Base-by-base conservation (phyloP, 2,329 filamentous ascomycete species). In the Didymella sp. region DNA sequence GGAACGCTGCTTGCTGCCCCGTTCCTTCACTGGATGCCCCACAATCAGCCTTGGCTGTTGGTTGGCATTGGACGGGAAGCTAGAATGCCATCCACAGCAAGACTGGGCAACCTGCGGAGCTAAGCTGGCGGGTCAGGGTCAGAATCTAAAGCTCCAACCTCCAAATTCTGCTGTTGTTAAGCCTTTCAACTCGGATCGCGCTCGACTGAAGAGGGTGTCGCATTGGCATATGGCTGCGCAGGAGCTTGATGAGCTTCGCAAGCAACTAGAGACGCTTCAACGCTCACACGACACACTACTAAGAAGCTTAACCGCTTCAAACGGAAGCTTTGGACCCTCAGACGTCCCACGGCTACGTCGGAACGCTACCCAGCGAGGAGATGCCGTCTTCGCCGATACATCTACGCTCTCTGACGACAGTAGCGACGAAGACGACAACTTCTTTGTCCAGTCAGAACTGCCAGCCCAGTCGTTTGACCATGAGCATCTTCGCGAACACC, bases 401-500 rank as follows among this genome's bases (percentile, higher is more conserved):
- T 75, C 73, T 22, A 73, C 73, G 8, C 50, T 75, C 17, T 75
- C 73, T 24, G 72, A 73, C 35, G 69, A 72, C 53, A 74, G 66
- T 46, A 73, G 69, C 56, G 71, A 74, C 11, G 72, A 73, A 8
- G 73, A 76, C 49, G 72, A 73, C 9, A 72, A 73, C 7, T 74
- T 64, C 55, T 75, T 73, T 42, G 74, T 80, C 4, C 78, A 79
- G 58, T 66, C 68, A 15, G 69, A 76, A 15, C 63, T 83, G 19
- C 72, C 76, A 2, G 56, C 73, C 0, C 74, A 76, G 37, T 73
- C 67, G 4, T 79, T 77, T 58, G 73, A 79, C 40, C 75, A 80
- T 47, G 78, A 80, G 50, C 73, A 78, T 60, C 62, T 83, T 17
- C 73, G 79, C 19, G 67, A 77, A 7, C 80, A 83, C 63, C 61